These are phyloP conservation scores for Aspergillus sclerotiicarbonarius DNA, from an alignment of 495 filamentous ascomycete genomes.

Conservation along the genomic window DNA sequence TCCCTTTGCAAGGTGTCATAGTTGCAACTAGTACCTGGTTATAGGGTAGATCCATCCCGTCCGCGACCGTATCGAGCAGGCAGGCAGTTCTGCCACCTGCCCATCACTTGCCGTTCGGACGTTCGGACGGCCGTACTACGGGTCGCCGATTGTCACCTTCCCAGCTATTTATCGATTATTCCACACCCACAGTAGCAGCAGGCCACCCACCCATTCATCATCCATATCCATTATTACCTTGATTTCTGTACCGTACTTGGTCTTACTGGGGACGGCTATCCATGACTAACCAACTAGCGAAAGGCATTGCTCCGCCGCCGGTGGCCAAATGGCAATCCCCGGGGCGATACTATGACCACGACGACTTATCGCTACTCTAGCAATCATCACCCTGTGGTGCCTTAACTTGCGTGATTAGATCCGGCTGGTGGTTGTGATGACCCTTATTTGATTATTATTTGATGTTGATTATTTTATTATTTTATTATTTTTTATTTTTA, in stretches of 20 bases:
- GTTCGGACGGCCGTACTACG: neutral
- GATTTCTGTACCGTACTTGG: neutral
- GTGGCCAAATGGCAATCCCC: conserved; percentile 16
- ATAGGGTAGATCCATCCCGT: conserved; percentile 1
- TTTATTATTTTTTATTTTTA: neutral
- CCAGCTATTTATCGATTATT: neutral
- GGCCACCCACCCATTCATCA: neutral
- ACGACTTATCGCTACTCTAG: neutral
- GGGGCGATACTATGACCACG: conserved; percentile 9
- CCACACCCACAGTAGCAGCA: neutral
- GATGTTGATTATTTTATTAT: neutral
- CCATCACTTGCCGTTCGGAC: neutral
- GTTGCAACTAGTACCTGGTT: conserved; percentile 1
- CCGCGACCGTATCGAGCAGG: neutral
- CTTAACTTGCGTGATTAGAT: neutral
- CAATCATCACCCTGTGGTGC: neutral
- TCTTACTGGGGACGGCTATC: neutral
- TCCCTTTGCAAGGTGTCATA: neutral
- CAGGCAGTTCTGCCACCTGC: neutral
- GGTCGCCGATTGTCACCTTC: neutral
- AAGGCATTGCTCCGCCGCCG: conserved; percentile 2
- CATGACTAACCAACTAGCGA: conserved; percentile 11
- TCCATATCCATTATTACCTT: too few species aligned
- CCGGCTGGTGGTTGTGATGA: neutral
- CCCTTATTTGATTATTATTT: neutral